phyloP scores from a whole-genome alignment of 805 yeast species.

The Saccharomyces eubayanus region DNA sequence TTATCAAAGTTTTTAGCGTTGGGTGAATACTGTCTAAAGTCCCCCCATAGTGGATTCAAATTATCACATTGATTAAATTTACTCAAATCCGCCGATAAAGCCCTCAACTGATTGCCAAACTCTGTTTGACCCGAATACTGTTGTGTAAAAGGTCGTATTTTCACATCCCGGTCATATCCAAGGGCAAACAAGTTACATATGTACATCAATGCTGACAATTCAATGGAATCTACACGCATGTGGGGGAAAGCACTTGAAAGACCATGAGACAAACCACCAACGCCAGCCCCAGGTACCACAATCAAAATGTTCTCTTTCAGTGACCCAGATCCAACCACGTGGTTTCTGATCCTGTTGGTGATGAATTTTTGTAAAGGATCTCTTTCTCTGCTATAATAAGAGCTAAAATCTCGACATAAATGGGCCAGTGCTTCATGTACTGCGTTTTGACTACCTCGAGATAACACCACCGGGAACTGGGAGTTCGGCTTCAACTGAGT shows the following conservation, averaged over 20 bases:
- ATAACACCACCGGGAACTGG: background rate
- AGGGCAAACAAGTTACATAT: slow-evolving; percentile 56
- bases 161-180: slow-evolving; percentile 13
- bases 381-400: slow-evolving; percentile 40
- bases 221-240: slow-evolving; percentile 61
- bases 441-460: slow-evolving; percentile 26
- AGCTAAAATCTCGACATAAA: slow-evolving; percentile 70
- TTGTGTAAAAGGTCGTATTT: slow-evolving; percentile 48
- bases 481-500: background rate
- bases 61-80: slow-evolving; percentile 37
- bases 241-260: slow-evolving; percentile 34
- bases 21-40: slow-evolving; percentile 50
- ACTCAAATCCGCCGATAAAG: slow-evolving; percentile 22
- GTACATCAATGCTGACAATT: slow-evolving; percentile 69
- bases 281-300: slow-evolving; percentile 82
- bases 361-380: slow-evolving; percentile 49
- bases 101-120: slow-evolving; percentile 43
- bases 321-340: background rate
- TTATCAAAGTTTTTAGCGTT: slow-evolving; percentile 32
- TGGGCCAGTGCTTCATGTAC: slow-evolving; percentile 71
- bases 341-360: slow-evolving; percentile 32
- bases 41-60: slow-evolving; percentile 45
- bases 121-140: slow-evolving; percentile 57
- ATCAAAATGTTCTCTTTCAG: slow-evolving; percentile 39
- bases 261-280: slow-evolving; percentile 70